Percentiles rank a stretch among this genome's conserved stretches.
phyloP scores from a whole-genome alignment of 306 rosid species.

The Acacia crassicarpa region DNA sequence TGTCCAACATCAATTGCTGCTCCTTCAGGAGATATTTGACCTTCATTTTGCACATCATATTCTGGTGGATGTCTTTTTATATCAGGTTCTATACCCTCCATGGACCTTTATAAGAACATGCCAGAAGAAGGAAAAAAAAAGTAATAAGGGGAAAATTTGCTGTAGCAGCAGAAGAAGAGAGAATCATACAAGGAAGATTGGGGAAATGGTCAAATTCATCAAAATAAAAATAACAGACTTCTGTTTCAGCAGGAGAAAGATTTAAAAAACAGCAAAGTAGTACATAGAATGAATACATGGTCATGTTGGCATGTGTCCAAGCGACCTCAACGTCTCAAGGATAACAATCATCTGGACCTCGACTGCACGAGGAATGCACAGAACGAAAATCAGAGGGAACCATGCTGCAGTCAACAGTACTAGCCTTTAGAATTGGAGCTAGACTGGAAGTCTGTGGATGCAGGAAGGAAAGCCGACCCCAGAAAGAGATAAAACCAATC shows the following conservation, averaged over 20 bases:
- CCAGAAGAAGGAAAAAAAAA: neutral
- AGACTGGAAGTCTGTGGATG: neutral
- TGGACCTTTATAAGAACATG: conserved; percentile 32
- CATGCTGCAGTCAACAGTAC: neutral
- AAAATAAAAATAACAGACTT: conserved; percentile 14
- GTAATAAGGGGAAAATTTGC: neutral
- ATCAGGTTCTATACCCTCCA: conserved; percentile 38
- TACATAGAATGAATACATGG: neutral
- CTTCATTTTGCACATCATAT: conserved; percentile 24
- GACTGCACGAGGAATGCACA: neutral
- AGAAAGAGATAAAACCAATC: neutral
- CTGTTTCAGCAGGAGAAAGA: neutral
- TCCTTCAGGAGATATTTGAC: conserved; percentile 26
- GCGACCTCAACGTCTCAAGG: neutral
- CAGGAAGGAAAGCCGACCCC: neutral
- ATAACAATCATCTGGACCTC: neutral
- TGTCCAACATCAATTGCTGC: conserved; percentile 27
- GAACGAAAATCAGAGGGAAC: neutral
- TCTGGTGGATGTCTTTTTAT: conserved; percentile 22
- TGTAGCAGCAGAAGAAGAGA: conserved; percentile 23
- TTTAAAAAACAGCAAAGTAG: neutral
- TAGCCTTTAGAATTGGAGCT: neutral
- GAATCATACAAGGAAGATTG: neutral
- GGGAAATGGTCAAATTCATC: neutral
- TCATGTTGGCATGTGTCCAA: neutral